A percentile compares a stretch with the other conserved stretches of the same genome.
These are phyloP conservation scores for Pterula multifida DNA, from an alignment of 1,284 basidiomycete species.

Conservation along the genomic window DNA sequence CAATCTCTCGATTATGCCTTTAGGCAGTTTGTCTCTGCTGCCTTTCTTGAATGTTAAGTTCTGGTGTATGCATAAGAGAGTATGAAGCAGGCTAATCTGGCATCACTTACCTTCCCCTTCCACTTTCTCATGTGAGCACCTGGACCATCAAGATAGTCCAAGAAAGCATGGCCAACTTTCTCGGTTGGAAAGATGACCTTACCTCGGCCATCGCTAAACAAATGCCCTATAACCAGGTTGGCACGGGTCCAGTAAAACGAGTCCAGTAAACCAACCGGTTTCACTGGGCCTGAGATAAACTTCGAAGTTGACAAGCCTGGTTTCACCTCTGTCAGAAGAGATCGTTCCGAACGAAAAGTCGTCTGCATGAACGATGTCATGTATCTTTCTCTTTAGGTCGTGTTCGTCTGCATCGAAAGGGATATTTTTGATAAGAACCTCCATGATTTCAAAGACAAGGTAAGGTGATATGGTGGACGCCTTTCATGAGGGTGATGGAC, in stretches of 20 bases:
- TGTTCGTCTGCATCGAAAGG: slow-evolving; percentile 36
- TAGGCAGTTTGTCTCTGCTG: too few relatives aligned
- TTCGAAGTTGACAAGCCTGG: slow-evolving; percentile 34
- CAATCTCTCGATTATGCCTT: slow-evolving; percentile 22
- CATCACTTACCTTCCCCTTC: slow-evolving; percentile 19
- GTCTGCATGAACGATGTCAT: slow-evolving; percentile 39
- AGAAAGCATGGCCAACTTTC: slow-evolving; percentile 31
- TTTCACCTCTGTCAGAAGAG: slow-evolving; percentile 7
- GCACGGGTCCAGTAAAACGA: background rate
- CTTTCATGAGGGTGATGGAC: too few relatives aligned
- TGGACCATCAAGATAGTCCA: slow-evolving; percentile 27
- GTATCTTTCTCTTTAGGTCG: slow-evolving; percentile 43
- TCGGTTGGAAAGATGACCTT: slow-evolving; percentile 32
- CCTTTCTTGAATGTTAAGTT: background rate
- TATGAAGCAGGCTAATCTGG: slow-evolving; percentile 25
- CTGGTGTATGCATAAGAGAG: background rate
- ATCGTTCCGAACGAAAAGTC: slow-evolving; percentile 29
- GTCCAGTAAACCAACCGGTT: slow-evolving; percentile 30
- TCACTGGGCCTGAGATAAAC: slow-evolving; percentile 36
- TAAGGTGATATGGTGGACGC: too few relatives aligned
- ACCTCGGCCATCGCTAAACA: slow-evolving; percentile 3
- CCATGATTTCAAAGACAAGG: slow-evolving; percentile 29
- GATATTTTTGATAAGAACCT: slow-evolving; percentile 36
- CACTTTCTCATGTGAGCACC: slow-evolving; percentile 17
- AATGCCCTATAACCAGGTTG: background rate